phyloP scores from a whole-genome alignment of 2,329 filamentous ascomycete species.

The Penicillium sclerotigenum region DNA sequence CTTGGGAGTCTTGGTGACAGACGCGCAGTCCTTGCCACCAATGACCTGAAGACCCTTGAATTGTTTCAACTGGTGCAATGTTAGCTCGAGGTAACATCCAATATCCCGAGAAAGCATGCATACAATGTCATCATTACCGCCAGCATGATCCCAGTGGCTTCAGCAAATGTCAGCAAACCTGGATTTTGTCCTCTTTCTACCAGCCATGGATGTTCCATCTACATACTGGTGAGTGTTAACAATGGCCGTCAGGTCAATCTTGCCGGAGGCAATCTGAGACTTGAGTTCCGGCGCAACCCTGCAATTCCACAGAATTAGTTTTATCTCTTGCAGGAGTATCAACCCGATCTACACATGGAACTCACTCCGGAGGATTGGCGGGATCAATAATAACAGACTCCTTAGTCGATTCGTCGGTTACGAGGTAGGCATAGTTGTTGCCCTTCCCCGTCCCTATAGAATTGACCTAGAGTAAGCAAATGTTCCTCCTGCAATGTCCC shows the following conservation, averaged over 20 bases:
- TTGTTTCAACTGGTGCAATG: slow-evolving; percentile 50
- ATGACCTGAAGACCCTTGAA: slow-evolving; percentile 70
- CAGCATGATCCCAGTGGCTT: slow-evolving; percentile 91
- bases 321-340: not conserved
- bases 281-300: slow-evolving; percentile 66
- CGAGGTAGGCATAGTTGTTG: slow-evolving; percentile 54
- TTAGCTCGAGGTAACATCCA: not conserved
- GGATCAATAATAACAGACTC: slow-evolving; percentile 52
- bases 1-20: slow-evolving; percentile 71
- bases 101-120: slow-evolving; percentile 18
- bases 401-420: slow-evolving; percentile 49
- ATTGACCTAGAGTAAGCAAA: slow-evolving; percentile 1
- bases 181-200: not conserved
- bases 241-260: slow-evolving; percentile 81
- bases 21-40: slow-evolving; percentile 80
- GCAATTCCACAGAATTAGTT: not conserved
- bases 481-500: not conserved
- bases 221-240: slow-evolving; percentile 96
- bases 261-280: slow-evolving; percentile 65
- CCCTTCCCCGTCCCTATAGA: slow-evolving; percentile 37
- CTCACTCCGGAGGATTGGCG: slow-evolving; percentile 51
- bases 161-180: slow-evolving; percentile 10
- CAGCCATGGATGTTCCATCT: not conserved
- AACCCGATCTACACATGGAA: slow-evolving; percentile 1
- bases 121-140: slow-evolving; percentile 82